Conservation (phyloP, 805 yeast genomes). For the Lipomyces starkeyi region DNA sequence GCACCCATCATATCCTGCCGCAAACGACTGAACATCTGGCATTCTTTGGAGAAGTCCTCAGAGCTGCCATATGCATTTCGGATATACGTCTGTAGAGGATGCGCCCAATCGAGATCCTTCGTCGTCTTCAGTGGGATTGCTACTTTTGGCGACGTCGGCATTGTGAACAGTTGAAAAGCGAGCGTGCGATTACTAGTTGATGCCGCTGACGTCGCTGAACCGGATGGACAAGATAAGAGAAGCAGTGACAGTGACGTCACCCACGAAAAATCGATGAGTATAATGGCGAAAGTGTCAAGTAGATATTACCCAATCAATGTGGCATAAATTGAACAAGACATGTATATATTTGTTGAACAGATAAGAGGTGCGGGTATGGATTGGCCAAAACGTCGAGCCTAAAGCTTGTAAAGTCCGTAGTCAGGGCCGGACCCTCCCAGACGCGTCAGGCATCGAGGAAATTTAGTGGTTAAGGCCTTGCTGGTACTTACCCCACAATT, state of each 20-base stretch:
- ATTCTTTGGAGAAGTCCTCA: conserved; percentile 63
- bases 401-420: too few species aligned
- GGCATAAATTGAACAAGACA: not conserved
- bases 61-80: conserved; percentile 66
- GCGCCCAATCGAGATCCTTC: conserved; percentile 67
- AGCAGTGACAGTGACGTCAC: not conserved
- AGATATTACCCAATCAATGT: not conserved
- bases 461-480: too few species aligned
- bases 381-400: too few species aligned
- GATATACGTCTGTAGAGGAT: conserved; percentile 64
- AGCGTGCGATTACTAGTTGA: not conserved
- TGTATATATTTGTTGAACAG: not conserved
- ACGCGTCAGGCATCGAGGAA: too few species aligned
- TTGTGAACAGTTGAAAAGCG: not conserved
- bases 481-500: too few species aligned
- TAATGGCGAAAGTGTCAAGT: not conserved
- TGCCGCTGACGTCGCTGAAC: not conserved
- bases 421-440: too few species aligned
- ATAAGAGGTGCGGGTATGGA: too few species aligned
- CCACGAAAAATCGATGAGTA: not conserved
- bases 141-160: conserved; percentile 43
- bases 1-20: conserved; percentile 64
- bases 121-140: conserved; percentile 53
- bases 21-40: conserved; percentile 59
- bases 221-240: not conserved